A percentile compares a stretch with the other conserved stretches of the same genome.
These are phyloP conservation scores for Centrapalus pauciflorus DNA, from an alignment of 129 eudicot genomes.

Conservation along the genomic window DNA sequence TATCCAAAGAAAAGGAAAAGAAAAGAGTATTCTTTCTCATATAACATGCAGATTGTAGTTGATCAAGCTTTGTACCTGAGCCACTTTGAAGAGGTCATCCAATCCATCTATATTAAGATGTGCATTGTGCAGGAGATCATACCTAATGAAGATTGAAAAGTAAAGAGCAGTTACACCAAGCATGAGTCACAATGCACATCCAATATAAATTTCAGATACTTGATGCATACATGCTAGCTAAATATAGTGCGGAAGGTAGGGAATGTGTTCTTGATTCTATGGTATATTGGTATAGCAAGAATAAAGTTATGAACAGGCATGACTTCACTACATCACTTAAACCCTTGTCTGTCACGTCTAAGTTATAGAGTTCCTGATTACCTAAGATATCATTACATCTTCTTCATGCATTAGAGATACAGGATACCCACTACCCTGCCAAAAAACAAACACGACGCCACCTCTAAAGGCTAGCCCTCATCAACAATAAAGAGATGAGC, in stretches of 20 bases:
- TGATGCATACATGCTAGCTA: not conserved
- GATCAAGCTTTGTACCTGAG: slow-evolving; percentile 53
- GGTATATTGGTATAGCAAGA: too few relatives aligned
- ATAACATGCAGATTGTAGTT: not conserved
- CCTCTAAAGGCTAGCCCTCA: too few relatives aligned
- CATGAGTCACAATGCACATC: not conserved
- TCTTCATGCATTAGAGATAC: too few relatives aligned
- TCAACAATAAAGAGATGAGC: too few relatives aligned
- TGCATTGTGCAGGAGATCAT: slow-evolving; percentile 93
- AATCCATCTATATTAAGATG: slow-evolving; percentile 87
- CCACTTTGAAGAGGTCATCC: slow-evolving; percentile 89
- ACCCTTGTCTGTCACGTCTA: too few relatives aligned
- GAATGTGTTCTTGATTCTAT: not conserved
- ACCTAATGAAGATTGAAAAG: slow-evolving; percentile 36
- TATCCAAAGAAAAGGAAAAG: too few relatives aligned
- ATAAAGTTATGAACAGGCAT: too few relatives aligned
- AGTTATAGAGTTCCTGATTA: too few relatives aligned
- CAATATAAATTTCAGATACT: not conserved
- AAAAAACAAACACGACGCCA: too few relatives aligned
- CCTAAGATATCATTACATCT: too few relatives aligned
- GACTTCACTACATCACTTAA: too few relatives aligned
- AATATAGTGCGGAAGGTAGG: not conserved
- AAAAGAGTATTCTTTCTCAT: not conserved
- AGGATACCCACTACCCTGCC: too few relatives aligned
- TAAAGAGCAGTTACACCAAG: not conserved